These are phyloP conservation scores for Globisporangium spiculum DNA, from an alignment of 352 stramenopile genomes.

Conservation along the genomic window DNA sequence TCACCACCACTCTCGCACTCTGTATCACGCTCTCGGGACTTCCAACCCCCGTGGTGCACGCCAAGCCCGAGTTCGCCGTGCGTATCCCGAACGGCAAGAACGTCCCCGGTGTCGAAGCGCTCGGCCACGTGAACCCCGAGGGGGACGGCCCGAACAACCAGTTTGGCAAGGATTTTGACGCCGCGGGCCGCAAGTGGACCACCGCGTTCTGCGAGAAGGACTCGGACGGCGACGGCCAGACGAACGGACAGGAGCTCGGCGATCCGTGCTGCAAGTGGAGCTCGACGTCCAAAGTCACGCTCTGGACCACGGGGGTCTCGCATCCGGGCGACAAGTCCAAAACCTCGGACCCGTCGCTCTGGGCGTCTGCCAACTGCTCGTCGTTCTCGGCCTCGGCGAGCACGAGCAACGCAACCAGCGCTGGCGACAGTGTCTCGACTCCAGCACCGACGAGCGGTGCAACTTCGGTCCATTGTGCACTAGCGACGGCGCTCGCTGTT, in stretches of 20 bases:
- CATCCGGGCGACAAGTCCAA: slow-evolving; percentile 23
- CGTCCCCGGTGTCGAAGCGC: slow-evolving; percentile 23
- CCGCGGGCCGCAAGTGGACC: slow-evolving; percentile 35
- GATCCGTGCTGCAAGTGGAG: slow-evolving; percentile 44
- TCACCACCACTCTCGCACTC: not conserved
- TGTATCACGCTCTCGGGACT: not conserved
- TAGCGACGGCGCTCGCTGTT: not conserved
- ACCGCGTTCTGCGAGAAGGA: slow-evolving; percentile 28
- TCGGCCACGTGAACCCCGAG: slow-evolving; percentile 30
- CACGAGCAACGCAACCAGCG: not conserved
- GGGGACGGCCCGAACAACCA: slow-evolving; percentile 26
- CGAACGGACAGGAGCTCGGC: slow-evolving; percentile 61
- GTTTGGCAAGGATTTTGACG: slow-evolving; percentile 38
- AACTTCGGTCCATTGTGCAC: not conserved
- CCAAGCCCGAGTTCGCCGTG: slow-evolving; percentile 12
- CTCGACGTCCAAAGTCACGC: slow-evolving; percentile 1
- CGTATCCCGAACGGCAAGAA: slow-evolving; percentile 41
- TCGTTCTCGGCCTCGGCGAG: not conserved
- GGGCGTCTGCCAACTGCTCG: slow-evolving; percentile 16
- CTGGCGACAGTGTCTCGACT: not conserved
- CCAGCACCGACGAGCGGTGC: not conserved
- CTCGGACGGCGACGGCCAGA: slow-evolving; percentile 43
- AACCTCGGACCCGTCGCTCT: slow-evolving; percentile 25
- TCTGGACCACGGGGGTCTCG: slow-evolving; percentile 26
- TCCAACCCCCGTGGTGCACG: not conserved